Percentiles rank a stretch among this genome's conserved stretches.
These are phyloP conservation scores for Galium porrigens DNA, from an alignment of 305 asterid species.

Conservation along the genomic window DNA sequence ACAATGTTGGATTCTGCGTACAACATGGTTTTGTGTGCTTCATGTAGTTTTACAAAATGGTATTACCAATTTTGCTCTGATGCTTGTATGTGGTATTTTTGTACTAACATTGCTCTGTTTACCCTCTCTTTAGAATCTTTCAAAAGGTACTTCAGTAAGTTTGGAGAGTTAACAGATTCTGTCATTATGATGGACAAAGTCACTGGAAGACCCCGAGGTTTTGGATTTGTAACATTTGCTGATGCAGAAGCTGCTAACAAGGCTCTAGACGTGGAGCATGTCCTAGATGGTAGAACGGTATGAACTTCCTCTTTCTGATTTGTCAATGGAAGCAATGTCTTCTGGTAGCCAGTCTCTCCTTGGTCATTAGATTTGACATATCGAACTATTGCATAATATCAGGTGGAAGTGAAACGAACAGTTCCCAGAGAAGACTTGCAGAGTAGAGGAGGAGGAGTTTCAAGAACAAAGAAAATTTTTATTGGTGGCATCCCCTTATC, in stretches of 20 bases:
- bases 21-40: background rate
- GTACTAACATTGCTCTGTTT: conserved; percentile 6
- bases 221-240: conserved; percentile 73
- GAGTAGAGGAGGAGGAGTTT: conserved; percentile 33
- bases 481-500: conserved; percentile 78
- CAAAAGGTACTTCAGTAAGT: conserved; percentile 61
- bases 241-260: conserved; percentile 62
- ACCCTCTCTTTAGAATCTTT: conserved; percentile 48
- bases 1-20: background rate
- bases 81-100: background rate
- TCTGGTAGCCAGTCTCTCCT: background rate
- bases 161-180: conserved; percentile 71
- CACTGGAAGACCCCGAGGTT: conserved; percentile 79
- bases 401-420: conserved; percentile 94
- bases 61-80: background rate
- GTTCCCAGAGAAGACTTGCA: conserved; percentile 77
- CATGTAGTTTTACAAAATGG: background rate
- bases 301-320: conserved; percentile 7
- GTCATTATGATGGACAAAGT: conserved; percentile 69
- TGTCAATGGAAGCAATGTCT: background rate
- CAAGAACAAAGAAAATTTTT: conserved; percentile 73
- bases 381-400: conserved; percentile 3
- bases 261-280: conserved; percentile 65
- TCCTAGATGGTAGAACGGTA: conserved; percentile 74
- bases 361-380: background rate